Conservation (phyloP, 345 rosid genomes). For the Aegle marmelos region DNA sequence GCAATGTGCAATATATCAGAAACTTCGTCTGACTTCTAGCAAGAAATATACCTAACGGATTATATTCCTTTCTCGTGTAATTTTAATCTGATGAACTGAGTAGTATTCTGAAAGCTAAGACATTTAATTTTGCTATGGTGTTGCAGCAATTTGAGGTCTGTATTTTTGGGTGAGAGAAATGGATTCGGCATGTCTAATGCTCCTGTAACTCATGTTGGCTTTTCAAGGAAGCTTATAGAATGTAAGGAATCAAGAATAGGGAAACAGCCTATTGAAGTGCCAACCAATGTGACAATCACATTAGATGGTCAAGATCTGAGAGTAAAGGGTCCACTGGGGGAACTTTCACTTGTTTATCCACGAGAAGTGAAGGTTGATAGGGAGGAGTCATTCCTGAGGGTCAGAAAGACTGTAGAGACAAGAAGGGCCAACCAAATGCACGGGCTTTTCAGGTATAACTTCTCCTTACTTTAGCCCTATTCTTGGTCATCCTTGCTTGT, state of each 20-base stretch:
- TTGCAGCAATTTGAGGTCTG: slow-evolving; percentile 65
- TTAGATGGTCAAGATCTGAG: slow-evolving; percentile 66
- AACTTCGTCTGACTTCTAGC: neutral
- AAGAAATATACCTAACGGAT: neutral
- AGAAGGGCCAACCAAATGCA: slow-evolving; percentile 97
- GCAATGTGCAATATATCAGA: neutral
- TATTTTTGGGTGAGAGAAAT: slow-evolving; percentile 63
- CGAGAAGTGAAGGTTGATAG: slow-evolving; percentile 69
- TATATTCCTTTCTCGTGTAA: neutral
- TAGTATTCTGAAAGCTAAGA: neutral
- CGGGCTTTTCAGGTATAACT: slow-evolving; percentile 87
- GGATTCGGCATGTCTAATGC: slow-evolving; percentile 36
- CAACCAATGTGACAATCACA: slow-evolving; percentile 66
- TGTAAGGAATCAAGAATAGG: slow-evolving; percentile 96
- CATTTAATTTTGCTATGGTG: slow-evolving; percentile 1
- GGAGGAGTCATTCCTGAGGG: slow-evolving; percentile 58
- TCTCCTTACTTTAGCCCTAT: slow-evolving; percentile 3
- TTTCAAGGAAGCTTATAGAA: slow-evolving; percentile 50
- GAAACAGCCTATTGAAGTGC: slow-evolving; percentile 78
- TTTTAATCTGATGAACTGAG: neutral
- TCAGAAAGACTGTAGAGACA: slow-evolving; percentile 69
- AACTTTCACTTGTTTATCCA: slow-evolving; percentile 67
- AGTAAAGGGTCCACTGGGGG: slow-evolving; percentile 92
- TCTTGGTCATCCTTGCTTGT: neutral
- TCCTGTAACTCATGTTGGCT: slow-evolving; percentile 36